A percentile compares a stretch with the other conserved stretches of the same genome.
These are phyloP conservation scores for Cladosporium sp. DNA, from an alignment of 2,329 filamentous ascomycete species.

Conservation along the genomic window DNA sequence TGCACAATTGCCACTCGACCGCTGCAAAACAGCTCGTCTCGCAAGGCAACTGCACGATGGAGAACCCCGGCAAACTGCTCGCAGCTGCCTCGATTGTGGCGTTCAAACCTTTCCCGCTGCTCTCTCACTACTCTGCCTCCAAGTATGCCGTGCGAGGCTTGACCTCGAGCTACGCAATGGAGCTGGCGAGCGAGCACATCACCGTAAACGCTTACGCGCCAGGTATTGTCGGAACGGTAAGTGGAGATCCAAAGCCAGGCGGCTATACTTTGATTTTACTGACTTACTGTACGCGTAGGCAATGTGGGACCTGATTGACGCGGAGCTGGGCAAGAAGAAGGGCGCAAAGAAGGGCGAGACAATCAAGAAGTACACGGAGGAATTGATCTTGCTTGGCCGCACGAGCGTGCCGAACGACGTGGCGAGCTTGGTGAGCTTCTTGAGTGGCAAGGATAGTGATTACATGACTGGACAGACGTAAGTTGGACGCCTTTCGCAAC, in stretches of 20 bases:
- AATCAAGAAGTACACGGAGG: constrained; percentile 51
- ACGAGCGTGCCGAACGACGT: constrained; percentile 62
- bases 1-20: constrained; percentile 61
- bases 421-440: constrained; percentile 57
- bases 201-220: constrained; percentile 65
- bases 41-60: constrained; percentile 48
- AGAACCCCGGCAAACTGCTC: constrained; percentile 37
- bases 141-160: constrained; percentile 66
- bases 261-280: too few species aligned
- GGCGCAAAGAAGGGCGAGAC: constrained; percentile 43
- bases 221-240: constrained; percentile 54
- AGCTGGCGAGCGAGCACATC: constrained; percentile 60
- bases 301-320: constrained; percentile 68
- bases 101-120: constrained; percentile 56
- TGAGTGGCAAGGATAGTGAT: constrained; percentile 56
- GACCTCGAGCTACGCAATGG: constrained; percentile 63
- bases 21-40: constrained; percentile 63
- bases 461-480: constrained; percentile 65
- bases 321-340: constrained; percentile 50
- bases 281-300: constrained; percentile 28
- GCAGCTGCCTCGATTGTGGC: constrained; percentile 47
- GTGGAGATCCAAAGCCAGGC: constrained; percentile 48
- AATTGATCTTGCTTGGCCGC: constrained; percentile 55
- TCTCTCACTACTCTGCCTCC: constrained; percentile 60
- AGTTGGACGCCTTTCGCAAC: constrained; percentile 40